Conservation (phyloP, 768 basidiomycete genomes). For the Daedaleopsis nitida region DNA sequence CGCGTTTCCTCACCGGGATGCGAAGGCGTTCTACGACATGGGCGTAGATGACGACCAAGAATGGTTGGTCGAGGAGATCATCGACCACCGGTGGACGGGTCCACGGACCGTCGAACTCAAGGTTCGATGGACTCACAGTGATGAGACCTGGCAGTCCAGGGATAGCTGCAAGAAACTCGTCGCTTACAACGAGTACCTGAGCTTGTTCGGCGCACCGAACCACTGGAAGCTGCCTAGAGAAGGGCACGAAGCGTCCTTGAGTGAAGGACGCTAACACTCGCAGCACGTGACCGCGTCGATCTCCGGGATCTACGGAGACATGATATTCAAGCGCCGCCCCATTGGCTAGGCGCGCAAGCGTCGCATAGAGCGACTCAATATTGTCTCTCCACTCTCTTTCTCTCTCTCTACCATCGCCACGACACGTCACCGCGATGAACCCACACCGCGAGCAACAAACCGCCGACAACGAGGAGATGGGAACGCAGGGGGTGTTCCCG, state of each 20-base stretch:
- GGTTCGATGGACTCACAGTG: conserved; percentile 13
- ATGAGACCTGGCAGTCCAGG: background rate
- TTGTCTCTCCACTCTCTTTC: no score
- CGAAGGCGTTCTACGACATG: conserved; percentile 37
- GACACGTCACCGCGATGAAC: no score
- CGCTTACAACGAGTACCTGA: conserved; percentile 19
- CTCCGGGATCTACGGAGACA: no score
- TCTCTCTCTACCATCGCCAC: no score
- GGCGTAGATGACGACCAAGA: conserved; percentile 35
- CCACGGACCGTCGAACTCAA: background rate
- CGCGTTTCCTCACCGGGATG: conserved; percentile 36
- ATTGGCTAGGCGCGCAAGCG: no score
- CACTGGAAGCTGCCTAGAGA: background rate
- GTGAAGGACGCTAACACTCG: no score
- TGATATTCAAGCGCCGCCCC: no score
- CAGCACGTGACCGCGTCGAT: no score
- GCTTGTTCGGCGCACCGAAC: background rate
- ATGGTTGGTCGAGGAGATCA: conserved; percentile 40
- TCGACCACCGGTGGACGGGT: conserved; percentile 22
- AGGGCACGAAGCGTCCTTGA: background rate
- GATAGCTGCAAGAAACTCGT: conserved; percentile 9
- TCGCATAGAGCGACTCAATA: no score
- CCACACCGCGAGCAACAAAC: no score
- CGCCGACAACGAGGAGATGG: no score
- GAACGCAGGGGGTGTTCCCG: no score